These are phyloP conservation scores for Tricholoma hemisulphureum DNA, from an alignment of 768 basidiomycete genomes.

Conservation along the genomic window DNA sequence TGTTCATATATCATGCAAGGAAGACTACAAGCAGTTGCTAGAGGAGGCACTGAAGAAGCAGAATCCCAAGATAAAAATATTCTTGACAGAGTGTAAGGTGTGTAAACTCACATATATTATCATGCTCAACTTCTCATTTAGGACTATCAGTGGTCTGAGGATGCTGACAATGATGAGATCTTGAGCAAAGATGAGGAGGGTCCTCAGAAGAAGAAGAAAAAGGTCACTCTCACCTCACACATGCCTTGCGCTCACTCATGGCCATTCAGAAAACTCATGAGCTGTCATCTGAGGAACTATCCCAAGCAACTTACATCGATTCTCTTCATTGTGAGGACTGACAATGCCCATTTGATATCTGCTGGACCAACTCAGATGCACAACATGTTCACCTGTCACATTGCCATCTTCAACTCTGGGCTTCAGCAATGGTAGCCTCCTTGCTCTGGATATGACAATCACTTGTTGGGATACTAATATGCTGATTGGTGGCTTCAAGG, in stretches of 20 bases:
- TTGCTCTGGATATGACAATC: not conserved
- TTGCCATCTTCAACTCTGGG: not conserved
- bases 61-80: not conserved
- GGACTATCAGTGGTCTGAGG: not conserved
- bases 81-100: not conserved
- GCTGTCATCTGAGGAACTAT: not conserved
- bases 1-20: not conserved
- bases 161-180: not conserved
- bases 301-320: no score
- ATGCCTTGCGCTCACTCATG: not conserved
- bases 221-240: not conserved
- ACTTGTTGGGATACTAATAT: not conserved
- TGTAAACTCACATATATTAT: not conserved
- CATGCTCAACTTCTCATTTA: not conserved
- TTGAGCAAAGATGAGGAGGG: no score
- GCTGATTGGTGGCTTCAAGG: not conserved
- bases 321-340: no score
- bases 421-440: not conserved
- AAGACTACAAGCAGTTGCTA: not conserved
- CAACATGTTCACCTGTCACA: not conserved
- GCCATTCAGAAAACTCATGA: no score
- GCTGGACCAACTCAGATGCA: not conserved
- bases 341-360: not conserved
- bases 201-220: no score
- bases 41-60: not conserved